A percentile compares a stretch with the other conserved stretches of the same genome.
These are phyloP conservation scores for Glomus cerebriforme DNA, from an alignment of 192 early-diverging fungal species.

Conservation along the genomic window DNA sequence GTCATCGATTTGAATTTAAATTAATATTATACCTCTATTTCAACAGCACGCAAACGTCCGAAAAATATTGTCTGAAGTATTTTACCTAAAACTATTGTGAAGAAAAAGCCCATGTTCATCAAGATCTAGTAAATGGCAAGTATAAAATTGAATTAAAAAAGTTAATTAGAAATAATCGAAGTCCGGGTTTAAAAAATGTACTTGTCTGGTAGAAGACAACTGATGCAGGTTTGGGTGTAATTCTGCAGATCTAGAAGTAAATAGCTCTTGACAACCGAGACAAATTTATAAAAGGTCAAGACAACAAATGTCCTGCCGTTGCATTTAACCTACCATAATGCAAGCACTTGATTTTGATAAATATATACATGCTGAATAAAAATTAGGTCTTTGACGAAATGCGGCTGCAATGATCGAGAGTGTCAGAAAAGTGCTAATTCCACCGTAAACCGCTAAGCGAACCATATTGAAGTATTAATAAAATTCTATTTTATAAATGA, in stretches of 20 bases:
- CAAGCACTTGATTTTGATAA: conserved; percentile 85
- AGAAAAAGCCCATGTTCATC: conserved; percentile 76
- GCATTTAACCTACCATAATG: conserved; percentile 68
- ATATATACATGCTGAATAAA: conserved; percentile 89
- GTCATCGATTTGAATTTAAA: background rate
- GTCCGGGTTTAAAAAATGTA: background rate
- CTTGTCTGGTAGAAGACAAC: no score
- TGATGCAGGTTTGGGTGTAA: background rate
- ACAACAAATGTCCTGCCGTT: background rate
- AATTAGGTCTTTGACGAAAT: conserved; percentile 73
- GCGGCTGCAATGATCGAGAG: conserved; percentile 63
- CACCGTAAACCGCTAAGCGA: conserved; percentile 72
- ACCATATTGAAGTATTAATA: conserved; percentile 38
- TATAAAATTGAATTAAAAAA: background rate
- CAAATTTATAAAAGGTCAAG: background rate
- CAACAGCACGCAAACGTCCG: conserved; percentile 86
- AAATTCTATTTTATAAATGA: background rate
- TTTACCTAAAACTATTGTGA: conserved; percentile 80
- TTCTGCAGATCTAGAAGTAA: background rate
- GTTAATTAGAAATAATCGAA: background rate
- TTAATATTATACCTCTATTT: conserved; percentile 75
- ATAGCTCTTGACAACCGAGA: background rate
- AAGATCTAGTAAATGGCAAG: conserved; percentile 55
- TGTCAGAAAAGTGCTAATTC: conserved; percentile 66
- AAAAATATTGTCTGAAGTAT: conserved; percentile 83